phyloP scores from a whole-genome alignment of 345 rosid species.

The Citrus trifoliata region DNA sequence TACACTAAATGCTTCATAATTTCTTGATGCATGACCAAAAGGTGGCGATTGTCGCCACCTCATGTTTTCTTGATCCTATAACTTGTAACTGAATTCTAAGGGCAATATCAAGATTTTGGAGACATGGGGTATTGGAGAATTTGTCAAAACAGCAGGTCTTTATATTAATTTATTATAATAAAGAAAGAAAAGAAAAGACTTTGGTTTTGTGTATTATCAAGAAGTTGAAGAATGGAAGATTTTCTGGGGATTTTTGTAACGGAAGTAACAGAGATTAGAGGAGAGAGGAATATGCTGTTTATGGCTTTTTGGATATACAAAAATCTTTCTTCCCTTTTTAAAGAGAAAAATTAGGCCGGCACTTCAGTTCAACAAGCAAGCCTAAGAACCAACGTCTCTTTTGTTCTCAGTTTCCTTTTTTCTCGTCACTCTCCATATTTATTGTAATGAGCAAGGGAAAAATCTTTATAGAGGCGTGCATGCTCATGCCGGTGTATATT shows the following conservation, averaged over 20 bases:
- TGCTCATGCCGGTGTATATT: no score
- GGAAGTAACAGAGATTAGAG: not conserved
- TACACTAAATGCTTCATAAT: conserved; percentile 38
- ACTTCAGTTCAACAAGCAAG: not conserved
- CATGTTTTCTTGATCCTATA: conserved; percentile 30
- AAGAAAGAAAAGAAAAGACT: no score
- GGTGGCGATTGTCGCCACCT: conserved; percentile 57
- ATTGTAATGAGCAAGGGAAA: no score
- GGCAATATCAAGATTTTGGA: not conserved
- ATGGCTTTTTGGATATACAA: not conserved
- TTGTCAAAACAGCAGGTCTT: not conserved
- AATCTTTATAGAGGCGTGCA: no score
- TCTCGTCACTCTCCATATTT: no score
- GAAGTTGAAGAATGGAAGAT: not conserved
- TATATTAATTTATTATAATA: not conserved
- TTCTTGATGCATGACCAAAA: conserved; percentile 29
- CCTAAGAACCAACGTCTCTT: not conserved
- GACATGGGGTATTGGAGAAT: not conserved
- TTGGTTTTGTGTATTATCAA: not conserved
- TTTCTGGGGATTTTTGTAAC: not conserved
- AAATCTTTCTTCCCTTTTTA: no score
- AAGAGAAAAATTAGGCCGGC: not conserved
- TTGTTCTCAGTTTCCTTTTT: not conserved
- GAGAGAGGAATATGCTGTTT: not conserved
- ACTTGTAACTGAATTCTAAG: not conserved